Base-by-base conservation (phyloP, 2,329 filamentous ascomycete genomes). In the Tolypocladium album region DNA sequence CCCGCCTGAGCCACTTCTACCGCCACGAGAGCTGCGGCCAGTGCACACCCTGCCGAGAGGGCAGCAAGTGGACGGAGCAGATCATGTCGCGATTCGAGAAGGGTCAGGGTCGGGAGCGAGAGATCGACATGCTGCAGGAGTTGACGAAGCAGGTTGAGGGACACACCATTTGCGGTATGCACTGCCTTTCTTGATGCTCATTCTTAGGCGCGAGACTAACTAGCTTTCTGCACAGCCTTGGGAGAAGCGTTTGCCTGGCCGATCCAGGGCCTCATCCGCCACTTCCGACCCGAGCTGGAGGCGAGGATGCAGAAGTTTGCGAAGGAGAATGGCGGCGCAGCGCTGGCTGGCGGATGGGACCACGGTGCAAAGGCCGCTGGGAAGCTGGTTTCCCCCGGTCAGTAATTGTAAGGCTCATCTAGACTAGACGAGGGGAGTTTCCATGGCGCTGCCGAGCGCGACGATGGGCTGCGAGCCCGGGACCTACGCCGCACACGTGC, bases 101-200 rank as follows among this genome's bases (percentile, higher is more conserved):
- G 75, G 94, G 94, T 61, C 86, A 90, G 76, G 94, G 90, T 62
- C 87, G 90, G 64, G 86, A 88, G 75, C 84, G 94, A 63, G 94
- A 99, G 79, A 99, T 99, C 74, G 94, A 99, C 75, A 99, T 99
- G 94, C 84, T 99, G 67, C 94, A 97, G 80, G 94, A 99, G 81
- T 80, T 99, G 68, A 99, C 94, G 64, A 99, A 99, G 84, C 94
- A 99, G 79, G 94, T 99, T 63, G 94, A 99, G 80, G 94, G 94
- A 13, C 94, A 99, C 81, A 97, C 94, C 56, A 99, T 99, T 71
- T 99, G 94, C 77, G 94, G 87, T 89, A 84, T 72, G 85, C 31
- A 22, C 9, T 36, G 17, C 50, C 4, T 22, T 20, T 3, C 17
- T 22, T n/a, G 20, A 38, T 34, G 20, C 27, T 34, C 31, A 55